Evolutionary conservation across 2,329 filamentous ascomycete genomes (phyloP), one percentile per base, ranked within the genome.

Genomic region (Pseudogymnoascus sp.): DNA sequence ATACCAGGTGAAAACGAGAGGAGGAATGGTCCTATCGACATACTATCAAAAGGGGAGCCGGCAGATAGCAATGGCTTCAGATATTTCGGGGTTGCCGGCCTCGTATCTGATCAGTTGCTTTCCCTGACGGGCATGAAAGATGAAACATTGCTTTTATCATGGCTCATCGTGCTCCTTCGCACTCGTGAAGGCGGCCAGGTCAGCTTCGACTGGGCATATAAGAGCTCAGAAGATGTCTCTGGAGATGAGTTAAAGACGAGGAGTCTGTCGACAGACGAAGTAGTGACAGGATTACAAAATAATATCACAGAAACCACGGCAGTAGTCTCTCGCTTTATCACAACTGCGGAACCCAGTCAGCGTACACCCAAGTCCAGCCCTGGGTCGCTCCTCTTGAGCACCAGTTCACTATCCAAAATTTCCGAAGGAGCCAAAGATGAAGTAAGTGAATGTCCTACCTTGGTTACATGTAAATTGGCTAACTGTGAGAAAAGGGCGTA

Each of bases 131-230:
- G 73, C 31, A 71, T 77, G 69, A 76, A 67, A 64, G 75, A 79
- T n/a, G 77, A 78, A 16, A 62, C 77, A 14, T 16, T 80, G 11
- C 73, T 80, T 10, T 51, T 76, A 37, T 74, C 79, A 42, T 81
- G 79, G 79, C 72, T 79, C 12, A 71, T 80, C 11, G 74, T 78
- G 5, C 75, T 80, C 6, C 63, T 79, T 63, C 73, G 78, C 10
- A 77, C 74, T 1, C 71, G 71, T 8, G 79, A 81, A 66, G 75
- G 75, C 14, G 70, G 70, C 37, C 69, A 73, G 14, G 66, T 74
- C 10, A 67, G 60, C 12, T 80, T 70, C 65, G 75, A 79, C 3
- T 80, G 78, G 78, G 66, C 71, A 3, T 76, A 76, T 66, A 68
- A 64, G 14, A 11, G 14, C 42, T 61, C 21, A 59, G 62, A 64